Evolutionary conservation across 2,329 filamentous ascomycete species (phyloP), one percentile per base, ranked within the genome.

Genomic region (Pseudocercospora vitis): DNA sequence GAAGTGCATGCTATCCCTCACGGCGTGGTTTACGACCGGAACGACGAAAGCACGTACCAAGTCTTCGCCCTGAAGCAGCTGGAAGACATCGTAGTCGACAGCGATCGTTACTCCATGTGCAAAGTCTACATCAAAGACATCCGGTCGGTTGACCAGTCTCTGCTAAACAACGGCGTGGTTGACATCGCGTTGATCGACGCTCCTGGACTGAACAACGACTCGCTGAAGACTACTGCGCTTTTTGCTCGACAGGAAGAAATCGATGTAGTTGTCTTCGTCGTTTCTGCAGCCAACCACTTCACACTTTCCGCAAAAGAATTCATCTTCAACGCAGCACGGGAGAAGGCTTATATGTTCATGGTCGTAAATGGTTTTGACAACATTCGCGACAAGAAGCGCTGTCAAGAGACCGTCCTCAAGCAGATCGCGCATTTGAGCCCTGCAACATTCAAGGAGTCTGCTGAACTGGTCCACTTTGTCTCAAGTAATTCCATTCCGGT

Each of bases 281-380:
- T 99, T 4, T 96, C 91, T 8, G 94, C 94, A 2, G 91, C 92
- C 21, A 99, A 99, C 62, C 94, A 99, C 73, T 97, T 99, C 69
- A 99, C 94, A 0, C 84, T 95, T 50, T 96, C 94, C 0, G 91
- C 94, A n/a, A 95, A 89, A 73, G 94, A 99, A 65, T 99, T 99
- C 67, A 96, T 99, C 58, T 88, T 89, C 78, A 92, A 92, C 47
- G 94, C 94, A 1, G 94, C 94, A 0, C 85, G 92, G 33, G 94
- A 99, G 68, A 99, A 99, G 74, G 92, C 94, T 0, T 99, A 99
- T 69, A 91, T 99, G 58, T 99, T 99, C 71, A 95, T 99, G 72
- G 94, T 99, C 11, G 94, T 99, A 62, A 99, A 99, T 69, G 91
- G 92, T 14, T 99, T 91, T 66, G 94, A 99, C 72, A 87, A 88